Evolutionary conservation across 2,329 filamentous ascomycete genomes (phyloP).

Genomic region (Alternaria angustiovoidea): DNA sequence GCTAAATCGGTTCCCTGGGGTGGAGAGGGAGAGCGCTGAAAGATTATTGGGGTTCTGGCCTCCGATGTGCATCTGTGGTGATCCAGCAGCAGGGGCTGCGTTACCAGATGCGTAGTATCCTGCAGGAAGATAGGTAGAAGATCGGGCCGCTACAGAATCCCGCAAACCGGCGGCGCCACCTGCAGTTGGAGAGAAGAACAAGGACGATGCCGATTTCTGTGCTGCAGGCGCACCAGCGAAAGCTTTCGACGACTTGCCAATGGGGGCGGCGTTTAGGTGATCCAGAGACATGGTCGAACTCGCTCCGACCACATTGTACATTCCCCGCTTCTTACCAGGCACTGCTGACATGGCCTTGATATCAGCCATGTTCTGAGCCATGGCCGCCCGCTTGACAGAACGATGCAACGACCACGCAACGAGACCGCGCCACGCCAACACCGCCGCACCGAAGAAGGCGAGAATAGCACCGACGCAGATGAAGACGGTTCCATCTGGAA

Average conservation of each 20-base stretch:
- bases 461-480: conserved; percentile 91
- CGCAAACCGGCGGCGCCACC: conserved; percentile 61
- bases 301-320: conserved; percentile 56
- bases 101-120: conserved; percentile 85
- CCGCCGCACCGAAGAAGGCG: conserved; percentile 80
- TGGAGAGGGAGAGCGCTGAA: conserved; percentile 41
- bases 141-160: conserved; percentile 63
- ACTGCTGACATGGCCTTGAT: conserved; percentile 68
- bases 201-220: conserved; percentile 57
- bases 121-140: conserved; percentile 83
- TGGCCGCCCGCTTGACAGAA: conserved; percentile 85
- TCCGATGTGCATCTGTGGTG: conserved; percentile 55
- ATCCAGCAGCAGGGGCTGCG: conserved; percentile 55
- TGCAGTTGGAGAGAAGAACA: conserved; percentile 97
- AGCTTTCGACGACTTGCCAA: conserved; percentile 43
- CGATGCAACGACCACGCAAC: conserved; percentile 92
- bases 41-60: conserved; percentile 43
- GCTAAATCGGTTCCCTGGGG: conserved; percentile 46
- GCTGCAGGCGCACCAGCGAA: conserved; percentile 37
- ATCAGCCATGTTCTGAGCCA: conserved; percentile 73
- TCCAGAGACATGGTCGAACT: conserved; percentile 66
- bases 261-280: conserved; percentile 52
- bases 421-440: conserved; percentile 86
- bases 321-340: conserved; percentile 48
- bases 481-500: conserved; percentile 94